Conservation (phyloP, 352 stramenopile genomes). For the Thraustochytrium striatum region DNA sequence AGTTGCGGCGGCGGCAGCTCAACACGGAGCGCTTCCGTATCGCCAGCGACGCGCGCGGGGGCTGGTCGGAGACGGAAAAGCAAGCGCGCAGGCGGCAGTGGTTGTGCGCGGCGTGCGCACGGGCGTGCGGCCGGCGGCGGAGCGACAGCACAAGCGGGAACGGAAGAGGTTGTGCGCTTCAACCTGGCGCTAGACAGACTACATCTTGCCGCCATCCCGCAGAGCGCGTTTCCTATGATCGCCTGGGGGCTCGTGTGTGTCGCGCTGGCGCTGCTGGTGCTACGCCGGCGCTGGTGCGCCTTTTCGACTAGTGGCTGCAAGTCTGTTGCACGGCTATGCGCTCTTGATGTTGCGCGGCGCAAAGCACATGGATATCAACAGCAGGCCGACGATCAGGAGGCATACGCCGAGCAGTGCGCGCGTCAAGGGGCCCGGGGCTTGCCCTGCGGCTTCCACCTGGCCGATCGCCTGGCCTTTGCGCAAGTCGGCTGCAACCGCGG, state of each 20-base stretch:
- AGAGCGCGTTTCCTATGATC: neutral
- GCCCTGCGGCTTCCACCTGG: no score
- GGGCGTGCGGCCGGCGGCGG: neutral
- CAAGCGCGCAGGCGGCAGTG: neutral
- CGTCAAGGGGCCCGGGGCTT: no score
- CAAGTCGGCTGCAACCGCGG: no score
- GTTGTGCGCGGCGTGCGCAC: neutral
- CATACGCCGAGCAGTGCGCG: no score
- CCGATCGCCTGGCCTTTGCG: no score
- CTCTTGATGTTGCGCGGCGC: no score
- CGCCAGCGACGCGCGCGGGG: neutral
- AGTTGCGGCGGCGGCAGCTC: slow-evolving; percentile 61
- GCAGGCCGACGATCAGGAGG: no score
- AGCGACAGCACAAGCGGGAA: neutral
- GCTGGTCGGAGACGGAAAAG: neutral
- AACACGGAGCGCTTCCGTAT: slow-evolving; percentile 34
- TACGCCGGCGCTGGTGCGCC: no score
- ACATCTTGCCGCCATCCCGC: neutral
- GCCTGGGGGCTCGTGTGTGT: slow-evolving; percentile 22
- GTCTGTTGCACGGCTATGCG: no score
- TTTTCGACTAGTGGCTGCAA: no score
- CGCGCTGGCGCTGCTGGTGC: neutral
- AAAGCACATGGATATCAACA: no score
- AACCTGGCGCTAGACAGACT: slow-evolving; percentile 23
- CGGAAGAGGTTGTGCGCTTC: neutral